phyloP scores from a whole-genome alignment of 306 rosid genomes.

The Castanea sativa region DNA sequence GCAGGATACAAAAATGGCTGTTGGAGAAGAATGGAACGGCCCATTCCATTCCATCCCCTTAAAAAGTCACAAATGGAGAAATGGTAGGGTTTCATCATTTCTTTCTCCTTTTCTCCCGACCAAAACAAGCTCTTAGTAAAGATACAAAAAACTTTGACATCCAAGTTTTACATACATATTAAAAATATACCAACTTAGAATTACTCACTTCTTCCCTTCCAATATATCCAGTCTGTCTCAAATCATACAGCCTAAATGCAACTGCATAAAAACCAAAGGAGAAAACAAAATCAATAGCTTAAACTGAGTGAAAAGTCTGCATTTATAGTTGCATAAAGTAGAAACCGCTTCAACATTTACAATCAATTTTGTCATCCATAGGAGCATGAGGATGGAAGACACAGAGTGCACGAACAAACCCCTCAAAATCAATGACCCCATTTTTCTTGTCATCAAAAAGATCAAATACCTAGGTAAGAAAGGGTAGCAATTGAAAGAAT shows the following conservation, averaged over 20 bases:
- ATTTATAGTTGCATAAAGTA: background rate
- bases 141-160: background rate
- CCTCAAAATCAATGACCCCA: conserved; percentile 75
- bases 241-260: conserved; percentile 71
- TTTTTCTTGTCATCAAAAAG: conserved; percentile 62
- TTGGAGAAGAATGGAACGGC: too few species aligned
- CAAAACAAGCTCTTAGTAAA: background rate
- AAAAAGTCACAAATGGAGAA: too few species aligned
- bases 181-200: conserved; percentile 1
- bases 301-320: background rate
- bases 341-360: conserved; percentile 39
- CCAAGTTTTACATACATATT: background rate
- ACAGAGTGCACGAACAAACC: conserved; percentile 61
- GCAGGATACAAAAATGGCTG: too few species aligned
- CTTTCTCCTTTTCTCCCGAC: too few species aligned
- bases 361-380: conserved; percentile 55
- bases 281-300: background rate
- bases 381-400: conserved; percentile 70
- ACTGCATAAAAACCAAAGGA: conserved; percentile 43
- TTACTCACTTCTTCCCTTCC: conserved; percentile 69
- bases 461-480: conserved; percentile 56
- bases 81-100: too few species aligned
- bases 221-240: conserved; percentile 69
- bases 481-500: background rate
- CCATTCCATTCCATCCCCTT: too few species aligned